Percentiles rank a stretch among this genome's conserved stretches.
These are phyloP conservation scores for Phytophthora cryptogea DNA, from an alignment of 352 stramenopile species.

Conservation along the genomic window DNA sequence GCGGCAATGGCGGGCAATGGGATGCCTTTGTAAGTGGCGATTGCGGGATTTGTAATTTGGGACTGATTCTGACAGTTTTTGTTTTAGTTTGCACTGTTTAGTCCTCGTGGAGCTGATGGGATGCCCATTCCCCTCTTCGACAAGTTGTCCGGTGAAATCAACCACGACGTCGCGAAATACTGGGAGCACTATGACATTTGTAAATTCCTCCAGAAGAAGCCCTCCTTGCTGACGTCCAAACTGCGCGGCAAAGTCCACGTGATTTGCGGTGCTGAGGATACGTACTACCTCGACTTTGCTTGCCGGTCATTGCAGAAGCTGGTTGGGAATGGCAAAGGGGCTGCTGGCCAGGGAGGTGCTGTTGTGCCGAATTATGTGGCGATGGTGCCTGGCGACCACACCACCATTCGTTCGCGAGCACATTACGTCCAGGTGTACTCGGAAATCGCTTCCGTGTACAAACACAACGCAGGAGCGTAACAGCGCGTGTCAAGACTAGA, in stretches of 20 bases:
- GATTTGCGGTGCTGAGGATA: constrained; percentile 74
- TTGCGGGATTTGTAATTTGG: neutral
- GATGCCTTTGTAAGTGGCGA: constrained; percentile 70
- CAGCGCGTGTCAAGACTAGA: too few relatives aligned
- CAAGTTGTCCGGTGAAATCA: constrained; percentile 75
- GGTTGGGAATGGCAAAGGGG: constrained; percentile 36
- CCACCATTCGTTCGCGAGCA: constrained; percentile 61
- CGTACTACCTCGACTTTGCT: constrained; percentile 75
- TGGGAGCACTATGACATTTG: constrained; percentile 74
- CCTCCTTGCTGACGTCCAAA: constrained; percentile 43
- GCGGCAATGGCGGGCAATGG: constrained; percentile 78
- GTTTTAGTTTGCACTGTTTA: constrained; percentile 64
- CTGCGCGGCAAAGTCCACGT: constrained; percentile 73
- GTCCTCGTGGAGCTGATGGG: constrained; percentile 50
- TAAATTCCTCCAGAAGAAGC: constrained; percentile 47
- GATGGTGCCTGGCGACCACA: constrained; percentile 76
- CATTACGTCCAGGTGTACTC: constrained; percentile 68
- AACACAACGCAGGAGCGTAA: constrained; percentile 15
- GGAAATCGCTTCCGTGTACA: constrained; percentile 55
- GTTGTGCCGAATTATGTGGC: constrained; percentile 65
- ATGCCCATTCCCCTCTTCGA: constrained; percentile 72
- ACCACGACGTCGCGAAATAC: constrained; percentile 55
- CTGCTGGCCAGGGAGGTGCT: constrained; percentile 20
- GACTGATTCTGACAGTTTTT: constrained; percentile 11
- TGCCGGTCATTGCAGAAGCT: constrained; percentile 64